A percentile compares a stretch with the other conserved stretches of the same genome.
Evolutionary conservation across 768 basidiomycete species (phyloP).

Genomic region (Pisolithus sp.): DNA sequence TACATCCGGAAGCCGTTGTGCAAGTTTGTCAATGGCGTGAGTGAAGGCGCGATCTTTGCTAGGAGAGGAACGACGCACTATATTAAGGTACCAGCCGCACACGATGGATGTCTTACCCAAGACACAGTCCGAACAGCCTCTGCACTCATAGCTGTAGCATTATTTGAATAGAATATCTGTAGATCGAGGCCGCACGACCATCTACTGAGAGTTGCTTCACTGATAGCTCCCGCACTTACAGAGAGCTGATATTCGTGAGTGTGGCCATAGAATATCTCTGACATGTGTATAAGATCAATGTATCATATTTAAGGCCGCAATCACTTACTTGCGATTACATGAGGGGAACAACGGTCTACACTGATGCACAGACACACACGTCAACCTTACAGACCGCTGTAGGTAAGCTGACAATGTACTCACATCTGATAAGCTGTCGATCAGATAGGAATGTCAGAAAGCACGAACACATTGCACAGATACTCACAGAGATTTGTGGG

Average conservation of each 20-base stretch:
- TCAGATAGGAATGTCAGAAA: background rate
- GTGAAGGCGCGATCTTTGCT: constrained; percentile 38
- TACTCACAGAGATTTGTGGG: constrained; percentile 40
- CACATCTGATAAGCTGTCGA: constrained; percentile 41
- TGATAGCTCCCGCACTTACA: constrained; percentile 26
- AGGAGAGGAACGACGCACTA: background rate
- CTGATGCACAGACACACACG: constrained; percentile 14
- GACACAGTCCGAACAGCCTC: constrained; percentile 45
- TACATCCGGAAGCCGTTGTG: constrained; percentile 62
- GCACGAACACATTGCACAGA: background rate
- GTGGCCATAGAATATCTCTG: constrained; percentile 71
- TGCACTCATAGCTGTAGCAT: constrained; percentile 51
- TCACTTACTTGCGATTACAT: constrained; percentile 39
- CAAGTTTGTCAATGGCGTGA: constrained; percentile 60
- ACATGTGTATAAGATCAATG: background rate
- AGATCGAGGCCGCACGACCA: background rate
- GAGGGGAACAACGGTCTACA: constrained; percentile 43
- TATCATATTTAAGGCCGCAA: background rate
- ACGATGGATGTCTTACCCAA: constrained; percentile 31
- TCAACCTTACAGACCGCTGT: background rate
- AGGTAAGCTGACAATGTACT: background rate
- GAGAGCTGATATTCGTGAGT: constrained; percentile 66
- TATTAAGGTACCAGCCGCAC: background rate
- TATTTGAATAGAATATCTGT: constrained; percentile 67
- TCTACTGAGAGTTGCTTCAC: background rate